Evolutionary conservation across 2,329 filamentous ascomycete genomes (phyloP).

Genomic region (Talaromyces pinophilus): DNA sequence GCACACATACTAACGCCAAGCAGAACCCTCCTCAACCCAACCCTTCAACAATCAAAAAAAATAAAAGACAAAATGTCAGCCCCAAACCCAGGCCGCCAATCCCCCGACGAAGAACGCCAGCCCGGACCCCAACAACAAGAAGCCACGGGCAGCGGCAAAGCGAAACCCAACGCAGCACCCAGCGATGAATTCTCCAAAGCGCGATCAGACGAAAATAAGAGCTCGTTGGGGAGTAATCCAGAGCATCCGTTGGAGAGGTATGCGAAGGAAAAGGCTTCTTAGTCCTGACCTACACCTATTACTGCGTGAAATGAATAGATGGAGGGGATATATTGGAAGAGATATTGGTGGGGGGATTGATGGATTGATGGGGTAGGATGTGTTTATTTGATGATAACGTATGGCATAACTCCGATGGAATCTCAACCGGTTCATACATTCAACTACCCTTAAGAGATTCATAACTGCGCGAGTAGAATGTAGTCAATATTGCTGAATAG

Average conservation of each 20-base stretch:
- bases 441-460: too few species aligned
- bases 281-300: neutral
- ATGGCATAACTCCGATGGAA: too few species aligned
- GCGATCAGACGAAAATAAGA: conserved; percentile 34
- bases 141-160: conserved; percentile 59
- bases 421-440: too few species aligned
- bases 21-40: neutral
- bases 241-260: conserved; percentile 42
- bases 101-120: conserved; percentile 71
- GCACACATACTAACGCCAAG: neutral
- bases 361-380: neutral
- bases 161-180: conserved; percentile 53
- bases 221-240: conserved; percentile 44
- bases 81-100: conserved; percentile 67
- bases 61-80: conserved; percentile 18
- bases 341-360: too few species aligned
- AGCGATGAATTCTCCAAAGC: conserved; percentile 35
- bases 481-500: neutral
- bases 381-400: neutral
- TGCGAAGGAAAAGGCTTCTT: conserved; percentile 37
- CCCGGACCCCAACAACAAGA: conserved; percentile 64
- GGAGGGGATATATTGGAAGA: neutral
- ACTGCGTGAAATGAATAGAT: too few species aligned
- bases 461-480: neutral
- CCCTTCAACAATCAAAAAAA: neutral